Base-by-base conservation (phyloP, 495 filamentous ascomycete species). In the Neurospora sp. region DNA sequence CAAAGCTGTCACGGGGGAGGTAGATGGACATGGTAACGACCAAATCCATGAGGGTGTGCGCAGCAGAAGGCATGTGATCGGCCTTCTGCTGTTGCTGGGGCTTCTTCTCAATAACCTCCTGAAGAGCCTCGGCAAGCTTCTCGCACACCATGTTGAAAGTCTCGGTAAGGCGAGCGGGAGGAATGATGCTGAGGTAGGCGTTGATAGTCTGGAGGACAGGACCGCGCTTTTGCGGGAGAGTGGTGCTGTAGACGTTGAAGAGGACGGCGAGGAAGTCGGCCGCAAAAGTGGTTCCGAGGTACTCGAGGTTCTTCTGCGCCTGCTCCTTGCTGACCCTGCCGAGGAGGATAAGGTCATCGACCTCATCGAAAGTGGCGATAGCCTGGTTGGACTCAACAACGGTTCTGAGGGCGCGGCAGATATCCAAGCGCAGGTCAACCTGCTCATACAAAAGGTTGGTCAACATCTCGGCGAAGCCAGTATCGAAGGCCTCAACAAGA, bases 241-340 rank as follows among this genome's bases (percentile, higher is more conserved):
- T 98, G 79, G 96, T 90, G 78, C 92, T 96, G 83, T 98, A 99
- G 37, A 98, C 95, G 79, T 99, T 99, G 86, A 98, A 98, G 48
- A 99, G 86, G 3, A 98, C 96, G 3, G 96, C 94, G 38, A 99
- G 87, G 76, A 98, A 79, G 75, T 99, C 98, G 70, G 92, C 90
- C 9, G 95, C 88, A 80, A 96, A 94, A 5, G 80, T 80, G 8
- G 80, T 79, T 5, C 92, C 89, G 11, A 99, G 85, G 80, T 97
- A 91, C 31, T 88, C 84, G 46, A 98, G 81, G 78, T 97, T 97
- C 81, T 90, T 88, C 78, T 88, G 81, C 0, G 96, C 96, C 41
- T 88, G 85, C 40, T 81, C 87, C 83, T 92, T 94, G 23, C 92
- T 89, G 44, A 97, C 89, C 70, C 93, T 87, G 72, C 88, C 86